A percentile compares a stretch with the other conserved stretches of the same genome.
Conservation (phyloP, 1,139 yeast genomes). For the Tardiomyces depauwii region DNA sequence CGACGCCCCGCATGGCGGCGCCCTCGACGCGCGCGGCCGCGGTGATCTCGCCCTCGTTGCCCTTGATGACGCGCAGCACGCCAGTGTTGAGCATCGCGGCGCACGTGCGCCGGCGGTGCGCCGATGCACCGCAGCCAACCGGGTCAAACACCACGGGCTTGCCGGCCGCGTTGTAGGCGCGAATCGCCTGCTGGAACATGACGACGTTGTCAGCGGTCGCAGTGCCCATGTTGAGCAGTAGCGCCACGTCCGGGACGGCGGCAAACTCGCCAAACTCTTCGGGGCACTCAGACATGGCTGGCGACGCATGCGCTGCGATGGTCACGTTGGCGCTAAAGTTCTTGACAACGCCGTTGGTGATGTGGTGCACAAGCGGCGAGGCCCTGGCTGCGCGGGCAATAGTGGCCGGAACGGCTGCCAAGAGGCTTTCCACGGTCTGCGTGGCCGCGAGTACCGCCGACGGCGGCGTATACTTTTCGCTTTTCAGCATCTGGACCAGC, state of each 20-base stretch:
- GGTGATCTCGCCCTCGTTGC: slow-evolving; percentile 68
- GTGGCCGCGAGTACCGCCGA: too few species aligned
- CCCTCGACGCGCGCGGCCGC: slow-evolving; percentile 30
- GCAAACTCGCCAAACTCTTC: slow-evolving; percentile 65
- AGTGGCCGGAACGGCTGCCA: neutral
- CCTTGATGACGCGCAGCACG: slow-evolving; percentile 62
- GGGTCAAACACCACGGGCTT: slow-evolving; percentile 73
- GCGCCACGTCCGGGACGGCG: slow-evolving; percentile 37
- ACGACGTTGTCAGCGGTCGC: slow-evolving; percentile 36
- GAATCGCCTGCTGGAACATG: slow-evolving; percentile 42
- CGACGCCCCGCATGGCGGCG: slow-evolving; percentile 48
- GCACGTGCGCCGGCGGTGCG: slow-evolving; percentile 40
- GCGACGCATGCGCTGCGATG: slow-evolving; percentile 76
- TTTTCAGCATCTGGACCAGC: slow-evolving; percentile 11
- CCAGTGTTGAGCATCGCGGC: slow-evolving; percentile 43
- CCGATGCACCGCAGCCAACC: slow-evolving; percentile 79
- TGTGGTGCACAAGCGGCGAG: slow-evolving; percentile 69
- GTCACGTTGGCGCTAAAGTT: slow-evolving; percentile 86
- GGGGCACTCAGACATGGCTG: slow-evolving; percentile 77
- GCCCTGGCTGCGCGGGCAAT: slow-evolving; percentile 3
- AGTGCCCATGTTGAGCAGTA: slow-evolving; percentile 73
- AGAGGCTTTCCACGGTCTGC: neutral
- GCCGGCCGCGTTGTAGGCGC: slow-evolving; percentile 44
- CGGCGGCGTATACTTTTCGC: slow-evolving; percentile 12
- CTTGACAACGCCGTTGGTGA: slow-evolving; percentile 84